Evolutionary conservation across 192 early-diverging fungal genomes (phyloP).

Genomic region (Diversispora eburnea): DNA sequence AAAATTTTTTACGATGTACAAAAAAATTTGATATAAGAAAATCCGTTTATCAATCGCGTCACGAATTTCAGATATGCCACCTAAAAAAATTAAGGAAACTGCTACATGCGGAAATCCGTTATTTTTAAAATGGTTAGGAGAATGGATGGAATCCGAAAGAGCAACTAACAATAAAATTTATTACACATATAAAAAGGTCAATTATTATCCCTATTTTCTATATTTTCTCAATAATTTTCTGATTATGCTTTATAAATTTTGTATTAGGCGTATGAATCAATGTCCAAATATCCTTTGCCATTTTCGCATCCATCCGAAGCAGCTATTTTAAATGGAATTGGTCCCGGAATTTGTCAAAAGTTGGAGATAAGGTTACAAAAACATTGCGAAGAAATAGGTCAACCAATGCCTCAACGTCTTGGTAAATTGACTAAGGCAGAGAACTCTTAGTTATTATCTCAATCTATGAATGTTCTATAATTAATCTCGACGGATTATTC

Average conservation of each 20-base stretch:
- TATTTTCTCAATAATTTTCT: neutral
- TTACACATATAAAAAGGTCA: conserved; percentile 56
- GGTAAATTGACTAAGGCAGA: conserved; percentile 2
- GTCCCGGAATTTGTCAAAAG: conserved; percentile 46
- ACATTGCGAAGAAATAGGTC: conserved; percentile 53
- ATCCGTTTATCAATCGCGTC: neutral
- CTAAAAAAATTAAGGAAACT: neutral
- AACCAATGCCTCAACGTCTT: conserved; percentile 37
- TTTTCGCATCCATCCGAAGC: conserved; percentile 62
- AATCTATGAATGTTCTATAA: neutral
- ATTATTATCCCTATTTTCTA: neutral
- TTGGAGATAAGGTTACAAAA: conserved; percentile 52
- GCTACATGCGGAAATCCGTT: conserved; percentile 63
- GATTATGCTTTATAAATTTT: neutral
- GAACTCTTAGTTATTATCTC: neutral
- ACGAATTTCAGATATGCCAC: neutral
- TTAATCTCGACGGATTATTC: neutral
- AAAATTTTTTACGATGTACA: too few relatives aligned
- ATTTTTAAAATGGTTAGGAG: conserved; percentile 61
- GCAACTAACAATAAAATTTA: conserved; percentile 46
- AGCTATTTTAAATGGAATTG: conserved; percentile 60
- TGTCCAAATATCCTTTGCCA: conserved; percentile 54
- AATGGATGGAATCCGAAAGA: conserved; percentile 61
- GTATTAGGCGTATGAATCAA: conserved; percentile 57
- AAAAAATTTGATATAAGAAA: too few relatives aligned